These are phyloP conservation scores for Lentinula novae-zelandiae DNA, from an alignment of 1,284 basidiomycete genomes.

Conservation along the genomic window DNA sequence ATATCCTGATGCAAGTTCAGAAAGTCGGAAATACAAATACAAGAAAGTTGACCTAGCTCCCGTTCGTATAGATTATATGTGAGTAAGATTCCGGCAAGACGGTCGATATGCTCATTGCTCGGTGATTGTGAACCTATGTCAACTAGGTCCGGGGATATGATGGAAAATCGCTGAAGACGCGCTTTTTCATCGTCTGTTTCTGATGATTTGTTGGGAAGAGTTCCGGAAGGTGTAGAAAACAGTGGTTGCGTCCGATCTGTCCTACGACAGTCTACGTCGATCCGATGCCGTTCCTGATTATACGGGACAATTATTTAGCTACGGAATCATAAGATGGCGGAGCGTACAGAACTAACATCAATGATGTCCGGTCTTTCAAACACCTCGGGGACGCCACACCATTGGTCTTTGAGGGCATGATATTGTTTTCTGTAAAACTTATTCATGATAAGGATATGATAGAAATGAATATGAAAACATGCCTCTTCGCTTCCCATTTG, in stretches of 20 bases:
- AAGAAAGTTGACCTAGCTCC: slow-evolving; percentile 62
- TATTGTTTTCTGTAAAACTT: slow-evolving; percentile 56
- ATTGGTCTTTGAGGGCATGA: slow-evolving; percentile 66
- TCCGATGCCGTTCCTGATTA: slow-evolving; percentile 74
- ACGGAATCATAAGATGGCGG: background rate
- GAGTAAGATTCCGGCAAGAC: slow-evolving; percentile 77
- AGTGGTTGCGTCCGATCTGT: slow-evolving; percentile 93
- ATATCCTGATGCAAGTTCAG: slow-evolving; percentile 49
- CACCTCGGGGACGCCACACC: slow-evolving; percentile 79
- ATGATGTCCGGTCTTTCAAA: slow-evolving; percentile 74
- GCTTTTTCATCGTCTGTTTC: slow-evolving; percentile 50
- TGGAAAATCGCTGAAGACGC: slow-evolving; percentile 48
- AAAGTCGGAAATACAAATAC: slow-evolving; percentile 22
- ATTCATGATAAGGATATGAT: background rate
- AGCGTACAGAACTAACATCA: slow-evolving; percentile 42
- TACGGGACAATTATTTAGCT: background rate
- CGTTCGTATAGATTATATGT: slow-evolving; percentile 93
- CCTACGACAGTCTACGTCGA: slow-evolving; percentile 93
- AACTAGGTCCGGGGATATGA: slow-evolving; percentile 64
- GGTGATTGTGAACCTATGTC: slow-evolving; percentile 82
- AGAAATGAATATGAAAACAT: slow-evolving; percentile 1
- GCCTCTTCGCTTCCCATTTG: slow-evolving; percentile 67
- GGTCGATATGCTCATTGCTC: slow-evolving; percentile 83
- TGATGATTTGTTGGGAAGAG: slow-evolving; percentile 28
- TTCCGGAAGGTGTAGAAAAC: slow-evolving; percentile 57